Evolutionary conservation across 2,329 filamentous ascomycete species (phyloP).

Genomic region (Massarina eburnea): DNA sequence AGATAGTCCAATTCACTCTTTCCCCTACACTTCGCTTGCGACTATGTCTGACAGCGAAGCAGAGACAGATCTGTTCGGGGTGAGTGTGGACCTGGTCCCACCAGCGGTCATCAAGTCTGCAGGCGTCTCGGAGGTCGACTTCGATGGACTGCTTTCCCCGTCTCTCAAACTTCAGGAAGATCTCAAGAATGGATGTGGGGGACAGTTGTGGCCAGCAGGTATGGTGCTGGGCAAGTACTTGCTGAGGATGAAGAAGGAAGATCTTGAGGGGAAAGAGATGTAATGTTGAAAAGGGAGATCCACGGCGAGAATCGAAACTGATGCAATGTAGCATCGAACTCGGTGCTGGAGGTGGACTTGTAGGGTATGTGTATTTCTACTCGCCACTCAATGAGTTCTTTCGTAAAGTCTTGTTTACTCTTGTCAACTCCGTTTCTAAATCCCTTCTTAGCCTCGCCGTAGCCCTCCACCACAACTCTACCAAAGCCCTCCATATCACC

Average conservation of each 20-base stretch:
- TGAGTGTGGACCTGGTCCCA: conserved; percentile 60
- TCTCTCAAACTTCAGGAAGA: conserved; percentile 82
- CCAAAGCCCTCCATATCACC: conserved; percentile 72
- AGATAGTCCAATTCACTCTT: neutral
- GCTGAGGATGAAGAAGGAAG: conserved; percentile 69
- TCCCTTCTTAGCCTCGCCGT: conserved; percentile 53
- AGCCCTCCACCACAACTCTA: conserved; percentile 55
- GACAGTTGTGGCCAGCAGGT: conserved; percentile 91
- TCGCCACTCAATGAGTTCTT: conserved; percentile 2
- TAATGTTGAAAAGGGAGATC: conserved; percentile 43
- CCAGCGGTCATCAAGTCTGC: conserved; percentile 55
- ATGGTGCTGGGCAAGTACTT: conserved; percentile 86
- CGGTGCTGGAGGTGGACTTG: conserved; percentile 87
- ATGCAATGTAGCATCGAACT: conserved; percentile 71
- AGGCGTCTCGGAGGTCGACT: conserved; percentile 57
- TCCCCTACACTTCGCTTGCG: neutral
- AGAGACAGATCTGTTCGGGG: conserved; percentile 38
- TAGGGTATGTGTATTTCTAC: conserved; percentile 54
- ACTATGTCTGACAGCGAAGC: conserved; percentile 33
- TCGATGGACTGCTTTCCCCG: conserved; percentile 71
- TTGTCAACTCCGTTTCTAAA: neutral
- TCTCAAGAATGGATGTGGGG: conserved; percentile 83
- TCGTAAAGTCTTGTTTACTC: neutral
- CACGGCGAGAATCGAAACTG: conserved; percentile 8
- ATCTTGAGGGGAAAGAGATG: conserved; percentile 70